Percentiles rank a stretch among this genome's conserved stretches.
These are phyloP conservation scores for Berberis thunbergii DNA, from an alignment of 164 flowering plant species.

Conservation along the genomic window DNA sequence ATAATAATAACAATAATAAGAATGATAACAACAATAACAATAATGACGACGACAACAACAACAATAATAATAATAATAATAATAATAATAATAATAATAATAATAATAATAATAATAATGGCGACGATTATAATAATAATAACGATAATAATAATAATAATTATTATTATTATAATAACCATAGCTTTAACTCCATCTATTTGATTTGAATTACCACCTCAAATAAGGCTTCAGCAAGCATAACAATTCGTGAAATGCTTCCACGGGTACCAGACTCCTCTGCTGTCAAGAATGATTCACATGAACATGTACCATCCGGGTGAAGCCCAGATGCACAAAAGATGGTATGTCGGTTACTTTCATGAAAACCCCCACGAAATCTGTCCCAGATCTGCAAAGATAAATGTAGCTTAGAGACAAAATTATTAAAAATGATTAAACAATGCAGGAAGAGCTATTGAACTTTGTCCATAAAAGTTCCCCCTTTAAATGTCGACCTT, in stretches of 20 bases:
- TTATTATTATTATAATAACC: no score
- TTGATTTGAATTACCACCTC: conserved; percentile 41
- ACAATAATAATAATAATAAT: no score
- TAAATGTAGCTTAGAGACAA: neutral
- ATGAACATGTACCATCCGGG: conserved; percentile 69
- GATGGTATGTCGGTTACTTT: conserved; percentile 24
- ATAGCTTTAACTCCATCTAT: neutral
- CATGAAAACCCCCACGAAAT: conserved; percentile 40
- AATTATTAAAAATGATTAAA: no score
- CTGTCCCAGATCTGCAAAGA: conserved; percentile 63
- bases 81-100: no score
- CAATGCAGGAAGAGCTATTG: no score
- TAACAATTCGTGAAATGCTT: conserved; percentile 71
- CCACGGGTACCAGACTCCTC: conserved; percentile 56
- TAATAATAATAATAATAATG: no score
- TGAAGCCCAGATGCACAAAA: conserved; percentile 67
- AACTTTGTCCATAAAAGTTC: no score
- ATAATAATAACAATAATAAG: no score
- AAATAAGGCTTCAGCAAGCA: conserved; percentile 89
- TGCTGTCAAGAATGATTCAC: conserved; percentile 37
- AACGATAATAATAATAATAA: no score
- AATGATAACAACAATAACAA: no score
- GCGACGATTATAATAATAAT: no score
- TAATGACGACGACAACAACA: no score
- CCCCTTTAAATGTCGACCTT: neutral